Conservation (phyloP, 2,329 filamentous ascomycete species). For the Chrysosphaeria jannelii region DNA sequence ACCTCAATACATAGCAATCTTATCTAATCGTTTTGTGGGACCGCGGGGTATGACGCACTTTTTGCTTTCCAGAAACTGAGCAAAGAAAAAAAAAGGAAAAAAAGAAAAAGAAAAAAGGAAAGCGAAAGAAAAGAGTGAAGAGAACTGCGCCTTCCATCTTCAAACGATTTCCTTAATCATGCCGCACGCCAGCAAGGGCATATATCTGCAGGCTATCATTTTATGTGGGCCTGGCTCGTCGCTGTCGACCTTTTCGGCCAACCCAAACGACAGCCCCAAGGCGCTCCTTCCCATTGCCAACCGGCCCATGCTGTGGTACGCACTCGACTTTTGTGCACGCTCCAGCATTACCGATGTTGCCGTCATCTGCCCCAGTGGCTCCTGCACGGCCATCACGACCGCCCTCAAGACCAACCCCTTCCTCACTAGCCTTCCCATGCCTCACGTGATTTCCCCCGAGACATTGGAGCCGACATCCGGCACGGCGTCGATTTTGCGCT, state of each 20-base stretch:
- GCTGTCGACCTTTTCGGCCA: conserved; percentile 56
- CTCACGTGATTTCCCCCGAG: conserved; percentile 45
- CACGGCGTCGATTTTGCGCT: conserved; percentile 62
- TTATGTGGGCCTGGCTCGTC: conserved; percentile 59
- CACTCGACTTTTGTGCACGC: conserved; percentile 58
- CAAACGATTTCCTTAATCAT: conserved; percentile 14
- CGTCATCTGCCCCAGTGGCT: conserved; percentile 31
- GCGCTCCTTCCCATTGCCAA: conserved; percentile 60
- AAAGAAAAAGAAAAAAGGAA: background rate
- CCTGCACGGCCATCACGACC: conserved; percentile 32
- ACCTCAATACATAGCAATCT: too few species aligned
- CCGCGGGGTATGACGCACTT: too few species aligned
- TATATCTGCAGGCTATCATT: conserved; percentile 58
- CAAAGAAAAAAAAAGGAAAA: conserved; percentile 1
- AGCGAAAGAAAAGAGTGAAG: background rate
- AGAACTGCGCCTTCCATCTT: too few species aligned
- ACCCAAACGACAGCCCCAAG: conserved; percentile 53
- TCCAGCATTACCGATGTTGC: conserved; percentile 45
- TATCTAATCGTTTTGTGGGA: too few species aligned
- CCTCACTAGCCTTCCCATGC: conserved; percentile 40
- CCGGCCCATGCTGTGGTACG: conserved; percentile 71
- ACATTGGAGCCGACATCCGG: conserved; percentile 58
- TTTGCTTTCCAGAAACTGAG: background rate
- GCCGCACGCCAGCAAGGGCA: conserved; percentile 42
- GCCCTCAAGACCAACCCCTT: conserved; percentile 53